These are phyloP conservation scores for Schizonepeta tenuifolia DNA, from an alignment of 257 asterid species.

Conservation along the genomic window DNA sequence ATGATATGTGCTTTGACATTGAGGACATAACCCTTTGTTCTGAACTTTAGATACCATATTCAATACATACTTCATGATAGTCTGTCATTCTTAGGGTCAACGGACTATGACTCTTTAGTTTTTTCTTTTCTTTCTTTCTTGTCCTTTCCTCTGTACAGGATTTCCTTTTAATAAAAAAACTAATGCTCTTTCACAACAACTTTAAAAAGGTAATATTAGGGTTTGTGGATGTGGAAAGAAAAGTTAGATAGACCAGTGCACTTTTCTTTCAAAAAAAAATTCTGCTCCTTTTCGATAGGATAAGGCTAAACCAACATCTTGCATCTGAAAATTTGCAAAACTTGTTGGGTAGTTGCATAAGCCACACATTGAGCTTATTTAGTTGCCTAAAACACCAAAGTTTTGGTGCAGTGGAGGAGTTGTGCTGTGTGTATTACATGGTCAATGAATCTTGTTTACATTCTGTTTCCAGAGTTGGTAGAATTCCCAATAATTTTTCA, in stretches of 20 bases:
- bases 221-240: background rate
- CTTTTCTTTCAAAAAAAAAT: conserved; percentile 1
- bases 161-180: conserved; percentile 1
- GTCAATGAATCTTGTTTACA: conserved; percentile 8
- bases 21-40: background rate
- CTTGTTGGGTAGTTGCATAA: conserved; percentile 17
- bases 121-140: background rate
- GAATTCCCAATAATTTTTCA: conserved; percentile 17
- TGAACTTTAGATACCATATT: conserved; percentile 15
- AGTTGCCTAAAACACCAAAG: conserved; percentile 21
- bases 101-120: background rate
- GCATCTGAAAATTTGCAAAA: background rate
- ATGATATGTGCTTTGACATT: conserved; percentile 11
- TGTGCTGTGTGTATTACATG: conserved; percentile 3
- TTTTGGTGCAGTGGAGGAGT: background rate
- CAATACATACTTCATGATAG: background rate
- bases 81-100: conserved; percentile 2
- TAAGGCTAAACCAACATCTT: conserved; percentile 16
- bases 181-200: conserved; percentile 5
- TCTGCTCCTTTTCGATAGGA: conserved; percentile 21
- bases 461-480: background rate
- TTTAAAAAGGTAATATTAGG: conserved; percentile 1
- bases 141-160: background rate
- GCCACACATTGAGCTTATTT: conserved; percentile 5
- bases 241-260: background rate